Evolutionary conservation across 2,329 filamentous ascomycete species (phyloP).

Genomic region (Neophaeococcomyces mojaviensis): DNA sequence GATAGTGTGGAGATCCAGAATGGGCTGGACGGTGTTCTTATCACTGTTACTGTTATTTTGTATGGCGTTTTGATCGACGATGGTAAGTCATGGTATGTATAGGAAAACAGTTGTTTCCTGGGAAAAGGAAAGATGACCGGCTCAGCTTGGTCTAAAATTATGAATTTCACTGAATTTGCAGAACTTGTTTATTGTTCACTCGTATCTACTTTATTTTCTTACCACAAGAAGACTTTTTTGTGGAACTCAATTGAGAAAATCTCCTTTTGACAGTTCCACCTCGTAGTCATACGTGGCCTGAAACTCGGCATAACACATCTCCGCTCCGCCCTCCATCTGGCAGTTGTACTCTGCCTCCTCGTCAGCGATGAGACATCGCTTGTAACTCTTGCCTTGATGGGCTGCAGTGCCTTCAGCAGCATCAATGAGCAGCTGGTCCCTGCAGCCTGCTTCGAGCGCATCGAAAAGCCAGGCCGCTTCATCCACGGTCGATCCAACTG

Average conservation of each 20-base stretch:
- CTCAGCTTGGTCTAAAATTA: too few relatives aligned
- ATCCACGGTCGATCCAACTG: conserved; percentile 64
- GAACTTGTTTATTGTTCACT: too few relatives aligned
- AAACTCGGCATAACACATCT: conserved; percentile 25
- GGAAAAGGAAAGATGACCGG: too few relatives aligned
- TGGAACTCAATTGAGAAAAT: conserved; percentile 22
- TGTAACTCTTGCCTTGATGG: conserved; percentile 32
- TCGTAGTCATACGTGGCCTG: conserved; percentile 26
- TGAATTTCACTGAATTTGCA: too few relatives aligned
- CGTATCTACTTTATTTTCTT: too few relatives aligned
- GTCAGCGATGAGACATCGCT: conserved; percentile 49
- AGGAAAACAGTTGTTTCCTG: too few relatives aligned
- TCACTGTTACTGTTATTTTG: too few relatives aligned
- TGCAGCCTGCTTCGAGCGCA: conserved; percentile 60
- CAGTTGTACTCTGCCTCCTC: conserved; percentile 24
- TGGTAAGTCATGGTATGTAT: too few relatives aligned
- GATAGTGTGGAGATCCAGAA: conserved; percentile 37
- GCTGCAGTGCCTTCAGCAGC: conserved; percentile 46
- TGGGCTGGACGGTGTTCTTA: too few relatives aligned
- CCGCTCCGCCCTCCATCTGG: conserved; percentile 23
- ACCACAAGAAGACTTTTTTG: too few relatives aligned
- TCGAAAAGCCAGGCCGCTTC: conserved; percentile 66
- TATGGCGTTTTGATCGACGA: too few relatives aligned
- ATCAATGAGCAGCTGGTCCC: conserved; percentile 61
- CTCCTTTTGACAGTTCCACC: conserved; percentile 21